Evolutionary conservation across 805 yeast species (phyloP), one percentile per base, ranked within the genome.

Genomic region (Schizosaccharomyces octosporus): DNA sequence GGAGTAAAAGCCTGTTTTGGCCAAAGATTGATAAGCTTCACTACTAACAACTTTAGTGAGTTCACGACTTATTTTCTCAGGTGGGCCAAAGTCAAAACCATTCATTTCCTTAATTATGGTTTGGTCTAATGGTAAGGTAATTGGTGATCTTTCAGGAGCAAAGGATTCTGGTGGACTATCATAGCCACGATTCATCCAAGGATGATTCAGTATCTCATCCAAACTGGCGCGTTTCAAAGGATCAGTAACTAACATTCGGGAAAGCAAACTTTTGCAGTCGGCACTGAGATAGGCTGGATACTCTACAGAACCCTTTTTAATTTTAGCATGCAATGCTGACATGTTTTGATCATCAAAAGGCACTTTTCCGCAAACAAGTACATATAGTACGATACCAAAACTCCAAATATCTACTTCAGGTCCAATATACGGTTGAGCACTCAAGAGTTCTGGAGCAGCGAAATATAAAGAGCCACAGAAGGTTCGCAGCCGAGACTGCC

Each of bases 341-440:
- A 94, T 95, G 66, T 86, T 82, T 67, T 87, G 94, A 69, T 93
- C 97, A 71, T 93, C 98, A 71, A 93, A 93, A 7, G 99, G 99
- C 15, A 93, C 97, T 70, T 87, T 89, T 62, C 99, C 99, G 71
- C 97, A 89, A 1, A 93, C 96, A 64, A 93, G 76, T 6, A 93
- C 99, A 69, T 87, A 93, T 60, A 93, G 73, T 0, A 93, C 97
- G 41, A 93, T 95, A 65, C 98, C 98, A 75, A 89, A 90, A 1
- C 96, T 87, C 98, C 98, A 93, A 21, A 93, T 83, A 71, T 93
- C 98, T 59, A 93, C 96, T 71, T 93, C 98, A 0, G 98, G 98
- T 0, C 98, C 99, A 45, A 79, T 76, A 68, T 93, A 93, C 0
- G 96, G 97, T 66, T 81, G 82, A 0, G 97, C 98, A 63, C 86